phyloP scores from a whole-genome alignment of 306 rosid species.

The Malus orientalis region DNA sequence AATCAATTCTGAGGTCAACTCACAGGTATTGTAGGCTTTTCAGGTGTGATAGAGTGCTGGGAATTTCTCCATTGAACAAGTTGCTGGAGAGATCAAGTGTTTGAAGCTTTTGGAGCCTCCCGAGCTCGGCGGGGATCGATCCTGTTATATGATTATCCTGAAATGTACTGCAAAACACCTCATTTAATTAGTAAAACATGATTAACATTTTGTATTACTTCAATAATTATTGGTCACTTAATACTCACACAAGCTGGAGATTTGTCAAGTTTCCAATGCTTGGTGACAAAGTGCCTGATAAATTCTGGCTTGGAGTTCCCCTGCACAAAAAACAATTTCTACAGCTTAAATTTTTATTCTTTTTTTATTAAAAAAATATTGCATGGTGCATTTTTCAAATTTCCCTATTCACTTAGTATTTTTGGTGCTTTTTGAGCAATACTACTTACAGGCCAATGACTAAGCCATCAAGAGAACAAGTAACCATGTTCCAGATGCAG shows the following conservation, averaged over 20 bases:
- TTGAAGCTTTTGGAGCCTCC: constrained; percentile 64
- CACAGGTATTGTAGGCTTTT: constrained; percentile 76
- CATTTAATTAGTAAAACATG: background rate
- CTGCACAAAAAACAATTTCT: constrained; percentile 34
- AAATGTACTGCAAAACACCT: constrained; percentile 40
- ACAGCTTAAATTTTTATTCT: background rate
- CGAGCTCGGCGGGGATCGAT: constrained; percentile 64
- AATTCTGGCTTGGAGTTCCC: constrained; percentile 70
- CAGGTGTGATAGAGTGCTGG: constrained; percentile 52
- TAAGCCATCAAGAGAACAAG: constrained; percentile 63
- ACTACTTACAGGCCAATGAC: constrained; percentile 66
- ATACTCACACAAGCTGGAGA: constrained; percentile 52
- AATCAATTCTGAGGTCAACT: constrained; percentile 7
- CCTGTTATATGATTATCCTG: constrained; percentile 82
- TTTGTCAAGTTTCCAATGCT: constrained; percentile 76
- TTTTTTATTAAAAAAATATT: background rate
- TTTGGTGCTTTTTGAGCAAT: background rate
- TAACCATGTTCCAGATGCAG: constrained; percentile 78
- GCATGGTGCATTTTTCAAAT: background rate
- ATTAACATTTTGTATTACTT: background rate
- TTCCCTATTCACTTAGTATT: background rate
- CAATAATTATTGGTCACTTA: constrained; percentile 16
- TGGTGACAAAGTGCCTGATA: constrained; percentile 81
- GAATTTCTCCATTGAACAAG: constrained; percentile 62
- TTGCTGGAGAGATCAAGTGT: constrained; percentile 90